Base-by-base conservation (phyloP, 257 asterid genomes). In the Gynochthodes officinalis region DNA sequence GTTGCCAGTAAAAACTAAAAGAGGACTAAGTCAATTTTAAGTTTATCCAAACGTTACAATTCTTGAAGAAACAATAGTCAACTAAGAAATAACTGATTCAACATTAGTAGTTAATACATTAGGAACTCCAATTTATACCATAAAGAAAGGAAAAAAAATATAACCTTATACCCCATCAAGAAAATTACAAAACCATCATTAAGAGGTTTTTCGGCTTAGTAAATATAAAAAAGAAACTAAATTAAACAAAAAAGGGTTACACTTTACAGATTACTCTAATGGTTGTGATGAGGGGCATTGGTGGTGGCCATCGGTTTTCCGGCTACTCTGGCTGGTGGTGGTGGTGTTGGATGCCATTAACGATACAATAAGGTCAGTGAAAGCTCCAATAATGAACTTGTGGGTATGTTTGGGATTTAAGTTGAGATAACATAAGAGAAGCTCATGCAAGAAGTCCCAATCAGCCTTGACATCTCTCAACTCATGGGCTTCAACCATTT, bases 361-460 rank as follows among this genome's bases (percentile, higher is more conserved):
- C 28, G 96, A 79, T 1, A 88, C 86, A 67, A 88, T 55, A 50
- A 92, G 84, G 85, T 89, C 96, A 0, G 98, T 76, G 15, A 88
- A 92, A 43, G 98, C 98, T 14, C 83, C 79, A 16, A 92, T 63
- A 0, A 92, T 87, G 27, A 82, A 81, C 76, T 88, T 92, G 57
- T 92, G 98, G 9, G 93, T 76, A 71, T 88, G 88, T 72, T 87
- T 79, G 30, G 94, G 90, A 72, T 92, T 92, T 19, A 89, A 70
- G 19, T 85, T 69, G 12, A 92, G 79, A 57, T 89, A 92, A 70
- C 96, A 87, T 67, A 84, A 28, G 19, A 92, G 88, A 42, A 92
- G 90, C 74, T 89, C 93, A 71, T 84, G 90, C 83, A 92, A 77
- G 39, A 83, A 84, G 1, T 85, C 93, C 96, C 89, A 86, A 42